These are phyloP conservation scores for Trifolium fragiferum DNA, from an alignment of 306 rosid genomes.

Conservation along the genomic window DNA sequence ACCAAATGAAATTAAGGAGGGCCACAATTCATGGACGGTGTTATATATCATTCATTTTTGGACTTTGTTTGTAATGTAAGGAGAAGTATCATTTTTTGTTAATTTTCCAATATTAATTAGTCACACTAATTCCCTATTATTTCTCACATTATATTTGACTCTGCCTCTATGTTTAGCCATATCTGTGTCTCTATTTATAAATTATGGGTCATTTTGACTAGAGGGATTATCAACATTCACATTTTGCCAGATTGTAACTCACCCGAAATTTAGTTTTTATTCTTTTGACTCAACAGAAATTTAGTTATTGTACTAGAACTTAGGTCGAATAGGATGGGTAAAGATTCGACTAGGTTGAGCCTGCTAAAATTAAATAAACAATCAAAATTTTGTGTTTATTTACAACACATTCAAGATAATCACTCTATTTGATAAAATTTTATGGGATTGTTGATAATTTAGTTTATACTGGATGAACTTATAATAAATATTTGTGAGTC, in stretches of 20 bases:
- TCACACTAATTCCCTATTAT: not conserved
- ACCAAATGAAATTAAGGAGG: not conserved
- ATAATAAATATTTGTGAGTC: too few species aligned
- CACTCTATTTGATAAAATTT: too few species aligned
- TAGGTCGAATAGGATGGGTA: not conserved
- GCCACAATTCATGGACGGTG: constrained; percentile 9
- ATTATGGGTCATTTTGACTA: too few species aligned
- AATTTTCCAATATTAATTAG: not conserved
- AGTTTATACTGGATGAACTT: too few species aligned
- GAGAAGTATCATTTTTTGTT: too few species aligned
- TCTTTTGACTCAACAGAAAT: not conserved
- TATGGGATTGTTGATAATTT: too few species aligned
- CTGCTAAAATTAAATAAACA: too few species aligned
- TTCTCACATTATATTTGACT: constrained; percentile 13
- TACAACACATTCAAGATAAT: too few species aligned
- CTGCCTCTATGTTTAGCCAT: not conserved
- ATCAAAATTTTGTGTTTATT: too few species aligned
- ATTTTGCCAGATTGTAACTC: not conserved
- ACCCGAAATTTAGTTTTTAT: not conserved
- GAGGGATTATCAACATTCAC: not conserved
- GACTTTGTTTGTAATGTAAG: too few species aligned
- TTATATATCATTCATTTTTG: not conserved
- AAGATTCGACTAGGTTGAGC: not conserved
- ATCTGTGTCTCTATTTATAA: not conserved
- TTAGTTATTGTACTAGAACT: not conserved